phyloP scores from a whole-genome alignment of 768 basidiomycete species.

The Naganishia vishniacii region DNA sequence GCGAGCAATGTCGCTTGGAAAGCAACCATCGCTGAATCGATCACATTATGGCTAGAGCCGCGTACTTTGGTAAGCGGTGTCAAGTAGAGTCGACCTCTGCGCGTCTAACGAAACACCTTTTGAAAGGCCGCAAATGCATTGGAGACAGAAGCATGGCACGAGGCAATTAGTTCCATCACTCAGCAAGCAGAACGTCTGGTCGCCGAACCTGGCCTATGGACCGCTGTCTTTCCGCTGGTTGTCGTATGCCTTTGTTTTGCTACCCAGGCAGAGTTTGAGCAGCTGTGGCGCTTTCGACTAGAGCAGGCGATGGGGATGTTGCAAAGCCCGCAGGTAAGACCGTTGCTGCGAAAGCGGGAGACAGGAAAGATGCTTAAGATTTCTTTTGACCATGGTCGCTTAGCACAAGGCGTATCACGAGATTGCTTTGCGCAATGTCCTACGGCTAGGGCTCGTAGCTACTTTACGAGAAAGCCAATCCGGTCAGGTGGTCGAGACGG shows the following conservation, averaged over 20 bases:
- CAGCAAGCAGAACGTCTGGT: slow-evolving; percentile 21
- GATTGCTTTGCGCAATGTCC: slow-evolving; percentile 11
- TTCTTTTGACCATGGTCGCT: no score
- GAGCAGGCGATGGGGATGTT: slow-evolving; percentile 24
- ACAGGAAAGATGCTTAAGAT: not conserved
- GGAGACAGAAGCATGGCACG: slow-evolving; percentile 1
- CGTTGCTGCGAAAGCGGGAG: not conserved
- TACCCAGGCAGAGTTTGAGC: slow-evolving; percentile 6
- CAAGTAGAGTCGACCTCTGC: no score
- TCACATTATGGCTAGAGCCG: slow-evolving; percentile 12
- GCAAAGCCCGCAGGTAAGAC: slow-evolving; percentile 21
- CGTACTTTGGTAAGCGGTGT: not conserved
- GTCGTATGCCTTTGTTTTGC: slow-evolving; percentile 13
- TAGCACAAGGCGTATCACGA: slow-evolving; percentile 17
- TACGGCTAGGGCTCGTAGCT: slow-evolving; percentile 6
- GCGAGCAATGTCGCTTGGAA: slow-evolving; percentile 19
- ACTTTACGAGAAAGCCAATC: not conserved
- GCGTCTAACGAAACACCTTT: not conserved
- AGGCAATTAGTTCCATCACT: slow-evolving; percentile 19
- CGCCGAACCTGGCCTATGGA: slow-evolving; percentile 20
- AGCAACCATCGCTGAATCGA: slow-evolving; percentile 10
- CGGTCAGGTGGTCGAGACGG: not conserved
- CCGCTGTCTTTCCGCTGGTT: slow-evolving; percentile 6
- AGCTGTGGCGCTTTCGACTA: slow-evolving; percentile 11
- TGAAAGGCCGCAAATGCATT: not conserved